These are phyloP conservation scores for Penicillium pulvis DNA, from an alignment of 495 filamentous ascomycete genomes.

Conservation along the genomic window DNA sequence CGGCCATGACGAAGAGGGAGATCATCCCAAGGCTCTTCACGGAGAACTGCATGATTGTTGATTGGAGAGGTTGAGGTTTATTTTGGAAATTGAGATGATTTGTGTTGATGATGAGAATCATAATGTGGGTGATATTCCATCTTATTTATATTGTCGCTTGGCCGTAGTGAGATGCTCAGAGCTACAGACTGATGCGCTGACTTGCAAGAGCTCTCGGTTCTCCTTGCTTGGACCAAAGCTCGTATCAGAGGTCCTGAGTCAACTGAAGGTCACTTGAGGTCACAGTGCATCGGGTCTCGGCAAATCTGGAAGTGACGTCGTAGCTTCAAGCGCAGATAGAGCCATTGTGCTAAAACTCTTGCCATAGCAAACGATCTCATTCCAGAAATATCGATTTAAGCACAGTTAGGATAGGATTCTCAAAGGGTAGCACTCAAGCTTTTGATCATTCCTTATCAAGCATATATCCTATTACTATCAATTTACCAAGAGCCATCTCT, in stretches of 20 bases:
- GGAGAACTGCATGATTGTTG: conserved; percentile 24
- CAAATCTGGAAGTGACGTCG: not conserved
- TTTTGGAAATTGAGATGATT: not conserved
- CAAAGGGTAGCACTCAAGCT: too few species aligned
- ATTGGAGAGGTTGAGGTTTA: not conserved
- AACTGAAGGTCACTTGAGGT: conserved; percentile 7
- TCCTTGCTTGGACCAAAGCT: conserved; percentile 10
- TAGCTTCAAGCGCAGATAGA: not conserved
- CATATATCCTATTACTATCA: too few species aligned
- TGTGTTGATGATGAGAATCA: not conserved
- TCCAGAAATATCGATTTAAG: not conserved
- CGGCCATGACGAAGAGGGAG: conserved; percentile 17
- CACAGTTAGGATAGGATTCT: too few species aligned
- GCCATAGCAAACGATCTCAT: not conserved
- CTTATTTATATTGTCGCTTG: conserved; percentile 6
- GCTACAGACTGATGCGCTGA: not conserved
- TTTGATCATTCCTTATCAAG: too few species aligned
- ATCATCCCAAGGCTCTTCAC: conserved; percentile 22
- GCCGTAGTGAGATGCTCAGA: not conserved
- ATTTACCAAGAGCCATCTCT: not conserved
- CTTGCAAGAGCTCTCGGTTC: not conserved
- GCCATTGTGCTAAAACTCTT: not conserved
- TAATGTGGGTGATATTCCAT: not conserved
- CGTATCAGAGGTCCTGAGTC: not conserved
- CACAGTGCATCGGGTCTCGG: conserved; percentile 7